Conservation (phyloP, 139 green algal genomes). For the Tetradesmus obliquus region DNA sequence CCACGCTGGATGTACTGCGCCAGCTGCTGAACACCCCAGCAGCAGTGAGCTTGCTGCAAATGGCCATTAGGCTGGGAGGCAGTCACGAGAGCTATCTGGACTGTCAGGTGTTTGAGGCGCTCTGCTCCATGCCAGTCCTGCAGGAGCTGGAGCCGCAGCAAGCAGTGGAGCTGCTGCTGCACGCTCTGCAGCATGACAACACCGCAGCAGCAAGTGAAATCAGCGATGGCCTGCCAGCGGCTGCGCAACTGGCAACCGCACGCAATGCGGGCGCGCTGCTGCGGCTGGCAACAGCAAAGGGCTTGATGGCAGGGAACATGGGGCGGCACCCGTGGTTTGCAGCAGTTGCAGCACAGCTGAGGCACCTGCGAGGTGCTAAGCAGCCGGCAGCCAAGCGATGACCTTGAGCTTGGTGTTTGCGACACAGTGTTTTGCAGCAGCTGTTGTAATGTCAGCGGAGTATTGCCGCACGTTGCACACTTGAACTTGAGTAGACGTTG, state of each 20-base stretch:
- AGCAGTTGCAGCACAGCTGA: not conserved
- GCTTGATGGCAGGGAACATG: not conserved
- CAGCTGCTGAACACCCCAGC: not conserved
- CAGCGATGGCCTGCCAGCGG: not conserved
- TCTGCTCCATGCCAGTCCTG: not conserved
- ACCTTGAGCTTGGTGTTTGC: too few relatives aligned
- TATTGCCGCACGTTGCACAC: too few relatives aligned
- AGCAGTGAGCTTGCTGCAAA: not conserved
- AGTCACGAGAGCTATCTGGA: not conserved
- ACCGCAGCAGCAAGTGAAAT: not conserved
- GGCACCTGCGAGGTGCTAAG: not conserved
- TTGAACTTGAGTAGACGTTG: too few relatives aligned
- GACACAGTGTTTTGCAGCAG: too few relatives aligned
- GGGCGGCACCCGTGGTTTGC: not conserved
- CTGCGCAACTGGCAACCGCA: too few relatives aligned
- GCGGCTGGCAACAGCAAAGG: not conserved
- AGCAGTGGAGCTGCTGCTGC: not conserved
- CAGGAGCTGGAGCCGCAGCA: not conserved
- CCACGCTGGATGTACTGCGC: not conserved
- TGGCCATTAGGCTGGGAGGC: not conserved
- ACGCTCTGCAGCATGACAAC: not conserved
- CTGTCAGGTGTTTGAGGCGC: not conserved
- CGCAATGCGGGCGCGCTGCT: not conserved
- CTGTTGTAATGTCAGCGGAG: too few relatives aligned
- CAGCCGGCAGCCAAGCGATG: too few relatives aligned